Evolutionary conservation across 163 green algal genomes (phyloP), one percentile per base, ranked within the genome.

Genomic region (Scenedesmus sp.): DNA sequence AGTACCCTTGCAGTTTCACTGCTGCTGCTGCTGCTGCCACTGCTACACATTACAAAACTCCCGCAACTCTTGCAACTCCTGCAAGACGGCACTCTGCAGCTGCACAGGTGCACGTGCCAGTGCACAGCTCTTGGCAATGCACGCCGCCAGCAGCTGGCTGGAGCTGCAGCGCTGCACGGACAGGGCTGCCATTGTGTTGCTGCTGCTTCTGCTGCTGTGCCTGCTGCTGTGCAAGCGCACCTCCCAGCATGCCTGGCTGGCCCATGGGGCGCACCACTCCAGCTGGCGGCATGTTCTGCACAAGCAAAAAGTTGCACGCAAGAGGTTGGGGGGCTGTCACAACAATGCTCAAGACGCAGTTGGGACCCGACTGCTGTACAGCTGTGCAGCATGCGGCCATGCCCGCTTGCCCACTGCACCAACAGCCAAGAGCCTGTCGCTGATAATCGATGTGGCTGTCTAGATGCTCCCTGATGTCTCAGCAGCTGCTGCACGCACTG

Each of bases 251-350:
- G 81, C 82, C 67, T 90, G 66, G 67, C 81, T 92, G 89, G 56
- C 89, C 81, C 67, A 76, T 89, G 4, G 89, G 79, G 56, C 64
- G 62, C 64, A 88, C 64, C 52, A 74, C 82, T 67, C 83, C 67
- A 10, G 82, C 56, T 16, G 60, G 66, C 82, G 89, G 82, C 84
- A 88, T 89, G 66, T 74, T 88, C 82, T 89, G 83, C 66, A 90
- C 2, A 73, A 79, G 46, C 34, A 74, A 4, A 4, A 62, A 9
- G 34, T 46, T 46, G 34, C 34, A 46, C 34, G 34, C 34, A 46
- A 46, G 34, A 46, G 34, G 34, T 46, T 46, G 34, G 34, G 34
- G 34, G 34, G 34, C 34, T 46, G 34, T 46, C 34, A 46, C 34
- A 46, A 46, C 34, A 46, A 20, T 73, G 34, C 54, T 74, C 34